Evolutionary conservation across 2,329 filamentous ascomycete species (phyloP).

Genomic region (Fusarium ramigenum): DNA sequence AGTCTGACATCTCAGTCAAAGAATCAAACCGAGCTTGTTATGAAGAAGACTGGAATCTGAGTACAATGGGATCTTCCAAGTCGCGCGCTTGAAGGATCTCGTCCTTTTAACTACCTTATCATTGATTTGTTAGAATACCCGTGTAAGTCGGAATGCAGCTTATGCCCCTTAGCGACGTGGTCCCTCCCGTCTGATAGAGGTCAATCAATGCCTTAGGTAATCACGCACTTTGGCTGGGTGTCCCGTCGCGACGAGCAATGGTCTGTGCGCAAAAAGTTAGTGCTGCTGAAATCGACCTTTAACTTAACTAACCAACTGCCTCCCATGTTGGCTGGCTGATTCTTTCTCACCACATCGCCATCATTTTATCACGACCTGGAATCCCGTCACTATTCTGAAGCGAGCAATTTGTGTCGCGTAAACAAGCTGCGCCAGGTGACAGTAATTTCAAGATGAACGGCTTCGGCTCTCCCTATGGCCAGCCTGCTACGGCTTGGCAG

Average conservation of each 20-base stretch:
- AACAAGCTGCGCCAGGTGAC: neutral
- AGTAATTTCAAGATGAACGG: constrained; percentile 64
- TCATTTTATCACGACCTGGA: neutral
- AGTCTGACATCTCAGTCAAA: constrained; percentile 31
- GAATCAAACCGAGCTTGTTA: neutral
- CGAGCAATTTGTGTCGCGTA: constrained; percentile 11
- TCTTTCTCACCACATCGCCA: constrained; percentile 12
- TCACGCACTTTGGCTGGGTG: neutral
- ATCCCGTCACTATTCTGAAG: neutral
- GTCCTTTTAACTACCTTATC: neutral
- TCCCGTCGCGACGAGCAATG: constrained; percentile 6
- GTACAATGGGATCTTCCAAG: neutral
- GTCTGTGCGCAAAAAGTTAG: constrained; percentile 42
- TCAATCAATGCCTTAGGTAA: constrained; percentile 7
- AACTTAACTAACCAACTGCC: neutral
- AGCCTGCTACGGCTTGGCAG: constrained; percentile 73
- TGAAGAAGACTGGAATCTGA: neutral
- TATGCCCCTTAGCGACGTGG: constrained; percentile 38
- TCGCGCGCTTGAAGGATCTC: neutral
- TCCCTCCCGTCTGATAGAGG: constrained; percentile 6
- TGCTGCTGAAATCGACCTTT: constrained; percentile 17
- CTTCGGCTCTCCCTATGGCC: constrained; percentile 57
- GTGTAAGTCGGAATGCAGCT: constrained; percentile 37
- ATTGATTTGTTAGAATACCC: constrained; percentile 25
- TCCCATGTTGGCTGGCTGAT: constrained; percentile 23